Conservation (phyloP, 371 early-diverging fungal genomes). For the Nematocida displodere region DNA sequence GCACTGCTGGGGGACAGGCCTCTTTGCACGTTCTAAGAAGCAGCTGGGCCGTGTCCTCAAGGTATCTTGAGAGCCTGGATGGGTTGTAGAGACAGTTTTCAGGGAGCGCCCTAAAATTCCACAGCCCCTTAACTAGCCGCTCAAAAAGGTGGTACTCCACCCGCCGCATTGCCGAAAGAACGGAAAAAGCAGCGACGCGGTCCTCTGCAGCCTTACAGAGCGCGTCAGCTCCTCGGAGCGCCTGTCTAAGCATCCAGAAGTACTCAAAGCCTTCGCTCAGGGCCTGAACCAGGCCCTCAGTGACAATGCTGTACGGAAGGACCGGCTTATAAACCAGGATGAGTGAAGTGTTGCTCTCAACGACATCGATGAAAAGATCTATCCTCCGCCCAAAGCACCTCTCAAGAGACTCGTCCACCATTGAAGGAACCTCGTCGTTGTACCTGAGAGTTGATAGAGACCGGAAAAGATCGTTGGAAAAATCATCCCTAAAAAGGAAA, state of each 20-base stretch:
- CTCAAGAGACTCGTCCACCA: conserved; percentile 56
- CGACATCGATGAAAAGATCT: conserved; percentile 41
- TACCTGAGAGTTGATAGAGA: conserved; percentile 45
- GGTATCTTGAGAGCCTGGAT: conserved; percentile 13
- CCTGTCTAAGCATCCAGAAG: conserved; percentile 59
- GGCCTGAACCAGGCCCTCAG: conserved; percentile 43
- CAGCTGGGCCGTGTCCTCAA: conserved; percentile 21
- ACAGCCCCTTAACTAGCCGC: background rate
- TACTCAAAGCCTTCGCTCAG: conserved; percentile 57
- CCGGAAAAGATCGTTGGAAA: conserved; percentile 55
- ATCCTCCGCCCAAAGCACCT: conserved; percentile 39
- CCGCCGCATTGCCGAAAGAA: background rate
- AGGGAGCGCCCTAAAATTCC: background rate
- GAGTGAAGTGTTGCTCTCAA: conserved; percentile 32
- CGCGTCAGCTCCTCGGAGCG: conserved; percentile 36
- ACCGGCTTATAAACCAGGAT: conserved; percentile 46
- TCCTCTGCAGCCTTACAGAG: conserved; percentile 1
- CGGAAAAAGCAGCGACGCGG: background rate
- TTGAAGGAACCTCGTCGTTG: background rate
- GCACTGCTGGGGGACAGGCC: background rate
- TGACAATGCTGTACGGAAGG: conserved; percentile 45
- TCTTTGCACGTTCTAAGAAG: conserved; percentile 2
- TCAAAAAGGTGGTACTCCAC: conserved; percentile 36
- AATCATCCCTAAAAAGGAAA: conserved; percentile 59
- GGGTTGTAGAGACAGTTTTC: conserved; percentile 28